Conservation (phyloP, 306 rosid species). For the Vigna angularis region DNA sequence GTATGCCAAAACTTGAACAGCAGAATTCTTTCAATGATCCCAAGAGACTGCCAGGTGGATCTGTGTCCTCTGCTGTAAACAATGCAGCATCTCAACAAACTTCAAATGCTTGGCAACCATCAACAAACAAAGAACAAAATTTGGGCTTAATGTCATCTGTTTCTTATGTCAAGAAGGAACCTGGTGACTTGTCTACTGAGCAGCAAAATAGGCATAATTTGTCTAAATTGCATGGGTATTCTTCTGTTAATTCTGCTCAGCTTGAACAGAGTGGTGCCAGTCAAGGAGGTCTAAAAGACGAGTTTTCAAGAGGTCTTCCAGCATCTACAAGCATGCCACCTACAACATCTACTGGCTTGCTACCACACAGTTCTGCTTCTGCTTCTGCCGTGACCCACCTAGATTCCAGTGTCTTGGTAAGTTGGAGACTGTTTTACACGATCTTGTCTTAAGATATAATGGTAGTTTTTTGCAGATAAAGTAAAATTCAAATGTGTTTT, state of each 20-base stretch:
- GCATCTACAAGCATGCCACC: constrained; percentile 53
- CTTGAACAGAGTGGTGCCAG: constrained; percentile 57
- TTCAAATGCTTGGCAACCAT: constrained; percentile 66
- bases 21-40: constrained; percentile 60
- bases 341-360: constrained; percentile 54
- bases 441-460: constrained; percentile 16
- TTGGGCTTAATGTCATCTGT: constrained; percentile 54
- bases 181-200: constrained; percentile 66
- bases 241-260: constrained; percentile 65
- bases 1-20: constrained; percentile 62
- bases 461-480: constrained; percentile 7
- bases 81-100: constrained; percentile 62
- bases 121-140: constrained; percentile 65
- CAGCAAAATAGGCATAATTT: constrained; percentile 63
- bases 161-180: constrained; percentile 68
- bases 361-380: constrained; percentile 55
- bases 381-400: constrained; percentile 54
- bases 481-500: neutral
- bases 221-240: constrained; percentile 60
- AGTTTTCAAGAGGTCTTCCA: constrained; percentile 70
- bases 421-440: constrained; percentile 11
- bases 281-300: constrained; percentile 61
- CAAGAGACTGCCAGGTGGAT: constrained; percentile 66
- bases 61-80: constrained; percentile 55
- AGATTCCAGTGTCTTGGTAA: constrained; percentile 58